Base-by-base conservation (phyloP, 257 asterid genomes). In the Penstemon newberryi region DNA sequence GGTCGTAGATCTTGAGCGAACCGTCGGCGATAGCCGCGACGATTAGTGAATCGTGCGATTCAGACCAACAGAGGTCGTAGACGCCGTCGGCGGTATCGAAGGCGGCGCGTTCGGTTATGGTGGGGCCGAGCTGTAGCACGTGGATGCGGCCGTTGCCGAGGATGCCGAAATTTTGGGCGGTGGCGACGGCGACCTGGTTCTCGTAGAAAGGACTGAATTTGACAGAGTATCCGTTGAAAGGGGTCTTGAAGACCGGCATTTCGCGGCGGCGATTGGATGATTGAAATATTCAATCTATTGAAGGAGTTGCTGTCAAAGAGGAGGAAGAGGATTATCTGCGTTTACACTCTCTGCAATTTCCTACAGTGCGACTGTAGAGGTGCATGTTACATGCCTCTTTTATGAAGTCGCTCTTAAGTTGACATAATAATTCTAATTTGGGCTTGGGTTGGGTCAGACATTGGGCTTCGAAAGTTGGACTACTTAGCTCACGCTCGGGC, bases 101-200 rank as follows among this genome's bases (percentile, higher is more conserved):
- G 76, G 97, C 62, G 67, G 84, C 76, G 70, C 87, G 74, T 41
- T 89, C 95, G 3, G 92, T 73, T 78, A 93, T 65, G n/a, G 82
- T 25, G 25, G 96, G 89, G 5, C 85, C 82, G 61, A 90, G 83
- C 75, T 88, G 89, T 77, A 93, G 92, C 71, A 90, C 84, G 84
- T 93, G 99, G 73, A 93, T 62, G 43, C 97, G 95, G 78, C 97
- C 99, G 85, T 90, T 93, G 60, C 99, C 97, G 77, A 90, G 90
- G 76, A 90, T 93, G 60, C 96, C 99, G 81, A 90, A 93, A 74
- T 90, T 93, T 66, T 93, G 99, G 44, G 97, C 81, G 11, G 99
- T 93, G 66, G 92, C 96, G 62, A 93, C 97, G 45, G 97, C 99
- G 56, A 90, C 59, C 70, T 78, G 95, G 78, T 81, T 82, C 81